Conservation (phyloP, 1,284 basidiomycete genomes). For the Chiua sp. region DNA sequence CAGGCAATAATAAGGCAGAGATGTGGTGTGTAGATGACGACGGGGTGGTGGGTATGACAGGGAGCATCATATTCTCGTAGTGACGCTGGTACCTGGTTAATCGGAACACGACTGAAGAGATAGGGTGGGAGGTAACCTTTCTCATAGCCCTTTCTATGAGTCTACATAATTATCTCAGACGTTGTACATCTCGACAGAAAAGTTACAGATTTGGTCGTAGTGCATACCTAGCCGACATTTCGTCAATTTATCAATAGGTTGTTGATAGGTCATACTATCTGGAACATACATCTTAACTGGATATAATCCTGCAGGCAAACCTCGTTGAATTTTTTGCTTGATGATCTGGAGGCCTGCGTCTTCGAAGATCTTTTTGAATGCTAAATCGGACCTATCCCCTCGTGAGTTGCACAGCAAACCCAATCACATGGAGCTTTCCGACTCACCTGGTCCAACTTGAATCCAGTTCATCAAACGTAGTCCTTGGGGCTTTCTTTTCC, state of each 20-base stretch:
- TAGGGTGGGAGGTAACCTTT: not conserved
- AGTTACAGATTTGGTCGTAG: constrained; percentile 34
- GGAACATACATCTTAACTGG: constrained; percentile 81
- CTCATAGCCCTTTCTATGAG: not conserved
- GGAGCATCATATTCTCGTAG: constrained; percentile 40
- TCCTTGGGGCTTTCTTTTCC: constrained; percentile 61
- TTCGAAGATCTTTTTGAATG: constrained; percentile 79
- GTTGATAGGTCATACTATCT: not conserved
- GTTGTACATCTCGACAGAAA: not conserved
- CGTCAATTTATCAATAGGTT: constrained; percentile 8
- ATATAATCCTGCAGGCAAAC: constrained; percentile 82
- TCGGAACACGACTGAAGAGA: too few species aligned
- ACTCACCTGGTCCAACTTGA: constrained; percentile 84
- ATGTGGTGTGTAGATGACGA: constrained; percentile 64
- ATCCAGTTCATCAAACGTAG: constrained; percentile 86
- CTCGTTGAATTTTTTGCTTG: constrained; percentile 75
- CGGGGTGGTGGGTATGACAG: constrained; percentile 78
- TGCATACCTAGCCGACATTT: constrained; percentile 59
- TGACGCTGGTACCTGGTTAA: constrained; percentile 4
- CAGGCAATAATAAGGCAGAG: constrained; percentile 41
- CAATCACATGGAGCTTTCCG: not conserved
- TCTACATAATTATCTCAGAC: not conserved
- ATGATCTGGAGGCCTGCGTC: constrained; percentile 72
- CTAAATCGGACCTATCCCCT: constrained; percentile 73
- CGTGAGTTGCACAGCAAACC: constrained; percentile 15